These are phyloP conservation scores for Kluyveromyces sp. DNA, from an alignment of 1,139 yeast genomes.

Conservation along the genomic window DNA sequence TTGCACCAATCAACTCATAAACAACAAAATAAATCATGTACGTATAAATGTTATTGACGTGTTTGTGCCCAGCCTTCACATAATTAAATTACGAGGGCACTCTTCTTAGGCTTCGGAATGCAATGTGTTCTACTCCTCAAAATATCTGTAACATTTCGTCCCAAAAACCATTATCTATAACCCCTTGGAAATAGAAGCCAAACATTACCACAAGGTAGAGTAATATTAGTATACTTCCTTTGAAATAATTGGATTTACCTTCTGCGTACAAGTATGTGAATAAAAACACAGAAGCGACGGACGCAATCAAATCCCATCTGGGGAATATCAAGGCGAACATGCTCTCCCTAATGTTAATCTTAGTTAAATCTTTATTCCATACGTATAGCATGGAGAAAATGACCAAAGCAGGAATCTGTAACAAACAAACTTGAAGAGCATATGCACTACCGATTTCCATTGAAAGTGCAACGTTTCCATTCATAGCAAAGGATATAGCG, in stretches of 20 bases:
- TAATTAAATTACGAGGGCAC: too few species aligned
- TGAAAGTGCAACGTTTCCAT: conserved; percentile 90
- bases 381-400: conserved; percentile 53
- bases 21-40: too few species aligned
- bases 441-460: conserved; percentile 99
- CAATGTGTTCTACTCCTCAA: too few species aligned
- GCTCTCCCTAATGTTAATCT: conserved; percentile 34
- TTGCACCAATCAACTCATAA: too few species aligned
- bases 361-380: conserved; percentile 28
- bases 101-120: too few species aligned
- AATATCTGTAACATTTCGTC: background rate
- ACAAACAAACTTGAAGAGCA: conserved; percentile 90
- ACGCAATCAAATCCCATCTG: conserved; percentile 88
- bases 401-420: conserved; percentile 89
- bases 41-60: too few species aligned
- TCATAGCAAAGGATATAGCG: conserved; percentile 93
- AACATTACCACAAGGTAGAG: conserved; percentile 67
- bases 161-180: conserved; percentile 20
- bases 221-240: conserved; percentile 82
- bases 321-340: conserved; percentile 87
- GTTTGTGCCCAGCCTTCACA: too few species aligned
- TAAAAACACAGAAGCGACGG: conserved; percentile 75
- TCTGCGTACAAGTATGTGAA: conserved; percentile 94
- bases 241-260: conserved; percentile 92
- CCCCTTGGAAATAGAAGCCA: conserved; percentile 71